Evolutionary conservation across 75 land plant genomes (phyloP).

Genomic region (Larix kaempferi): DNA sequence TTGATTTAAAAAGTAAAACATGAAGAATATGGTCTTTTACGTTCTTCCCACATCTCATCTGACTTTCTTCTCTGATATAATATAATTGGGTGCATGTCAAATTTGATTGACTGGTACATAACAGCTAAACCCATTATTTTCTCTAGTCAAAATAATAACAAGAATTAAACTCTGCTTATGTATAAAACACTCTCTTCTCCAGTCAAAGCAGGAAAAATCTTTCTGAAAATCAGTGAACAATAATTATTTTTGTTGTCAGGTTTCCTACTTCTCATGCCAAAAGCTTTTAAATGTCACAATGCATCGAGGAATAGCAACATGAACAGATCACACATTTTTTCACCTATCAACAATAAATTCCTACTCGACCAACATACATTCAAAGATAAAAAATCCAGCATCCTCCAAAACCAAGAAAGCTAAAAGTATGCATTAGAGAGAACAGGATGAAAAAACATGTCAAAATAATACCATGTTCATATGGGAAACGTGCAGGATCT

Average conservation of each 20-base stretch:
- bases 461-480: constrained; percentile 87
- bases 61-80: neutral
- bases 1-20: neutral
- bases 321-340: neutral
- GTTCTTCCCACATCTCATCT: too few relatives aligned
- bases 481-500: constrained; percentile 95
- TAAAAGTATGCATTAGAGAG: neutral
- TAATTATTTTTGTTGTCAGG: neutral
- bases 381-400: neutral
- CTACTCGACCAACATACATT: neutral
- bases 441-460: neutral
- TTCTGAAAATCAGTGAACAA: neutral
- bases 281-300: neutral
- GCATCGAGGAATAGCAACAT: neutral
- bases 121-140: neutral
- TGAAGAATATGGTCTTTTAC: too few relatives aligned
- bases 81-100: neutral
- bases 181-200: neutral
- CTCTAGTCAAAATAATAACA: neutral
- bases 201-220: neutral
- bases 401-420: neutral
- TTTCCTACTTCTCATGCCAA: neutral
- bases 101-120: neutral
- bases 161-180: neutral
- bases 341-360: neutral